These are phyloP conservation scores for Agarophyton chilense DNA, from an alignment of 23 red algal genomes.

Conservation along the genomic window DNA sequence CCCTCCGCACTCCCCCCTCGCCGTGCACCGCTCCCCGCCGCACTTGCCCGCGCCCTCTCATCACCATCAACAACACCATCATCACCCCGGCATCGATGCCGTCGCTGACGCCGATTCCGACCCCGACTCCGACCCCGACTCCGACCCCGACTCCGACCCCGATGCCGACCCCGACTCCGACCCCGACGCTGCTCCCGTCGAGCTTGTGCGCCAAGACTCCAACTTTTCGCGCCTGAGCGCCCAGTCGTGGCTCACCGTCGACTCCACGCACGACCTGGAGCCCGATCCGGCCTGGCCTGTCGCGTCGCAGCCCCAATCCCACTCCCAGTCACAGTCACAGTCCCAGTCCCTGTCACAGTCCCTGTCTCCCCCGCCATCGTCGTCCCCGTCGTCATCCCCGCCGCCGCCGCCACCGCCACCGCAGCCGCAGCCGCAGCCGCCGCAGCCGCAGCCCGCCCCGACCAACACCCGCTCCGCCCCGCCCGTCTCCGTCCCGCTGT, in stretches of 20 bases:
- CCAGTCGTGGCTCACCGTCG: constrained; percentile 78
- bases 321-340: too few relatives aligned
- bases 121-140: too few relatives aligned
- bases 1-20: too few relatives aligned
- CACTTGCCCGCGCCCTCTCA: too few relatives aligned
- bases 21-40: too few relatives aligned
- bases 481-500: constrained; percentile 11
- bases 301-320: background rate
- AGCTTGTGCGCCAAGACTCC: constrained; percentile 55
- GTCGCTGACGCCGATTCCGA: background rate
- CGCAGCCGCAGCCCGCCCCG: background rate
- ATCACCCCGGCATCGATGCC: background rate
- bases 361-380: background rate
- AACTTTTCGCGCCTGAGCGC: constrained; percentile 80
- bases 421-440: background rate
- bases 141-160: too few relatives aligned
- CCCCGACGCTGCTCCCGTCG: background rate
- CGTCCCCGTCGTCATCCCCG: background rate
- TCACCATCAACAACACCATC: too few relatives aligned
- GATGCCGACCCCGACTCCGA: background rate
- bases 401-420: background rate
- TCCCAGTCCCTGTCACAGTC: too few relatives aligned
- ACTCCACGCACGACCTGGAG: constrained; percentile 61
- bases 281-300: background rate
- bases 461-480: background rate